phyloP scores from a whole-genome alignment of 768 basidiomycete species.

The Daedaleopsis nitida region DNA sequence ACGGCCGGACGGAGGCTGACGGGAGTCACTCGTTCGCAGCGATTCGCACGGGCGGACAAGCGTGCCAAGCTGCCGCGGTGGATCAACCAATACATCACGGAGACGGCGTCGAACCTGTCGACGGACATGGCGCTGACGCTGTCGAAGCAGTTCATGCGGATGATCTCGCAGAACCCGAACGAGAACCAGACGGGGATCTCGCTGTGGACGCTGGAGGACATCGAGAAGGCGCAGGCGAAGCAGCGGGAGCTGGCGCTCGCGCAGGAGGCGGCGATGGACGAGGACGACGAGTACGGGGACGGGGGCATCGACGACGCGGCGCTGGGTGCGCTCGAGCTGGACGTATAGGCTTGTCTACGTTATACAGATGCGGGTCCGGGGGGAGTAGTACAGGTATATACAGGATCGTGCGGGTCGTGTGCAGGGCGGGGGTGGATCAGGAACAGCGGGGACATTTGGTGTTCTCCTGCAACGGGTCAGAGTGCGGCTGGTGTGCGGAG shows the following conservation, averaged over 20 bases:
- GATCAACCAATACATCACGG: constrained; percentile 99
- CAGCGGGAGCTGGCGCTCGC: constrained; percentile 67
- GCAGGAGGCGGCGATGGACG: constrained; percentile 40
- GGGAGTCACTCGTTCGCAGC: constrained; percentile 44
- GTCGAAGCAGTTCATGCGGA: constrained; percentile 95
- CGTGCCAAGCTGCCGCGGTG: constrained; percentile 95
- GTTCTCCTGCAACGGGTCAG: constrained; percentile 1
- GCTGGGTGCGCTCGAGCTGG: constrained; percentile 30
- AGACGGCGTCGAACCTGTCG: constrained; percentile 94
- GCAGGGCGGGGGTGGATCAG: neutral
- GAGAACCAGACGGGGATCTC: constrained; percentile 95
- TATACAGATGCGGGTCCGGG: constrained; percentile 9
- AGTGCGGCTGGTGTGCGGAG: neutral
- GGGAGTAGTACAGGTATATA: constrained; percentile 11
- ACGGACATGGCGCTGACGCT: constrained; percentile 97
- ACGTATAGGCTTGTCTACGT: constrained; percentile 22
- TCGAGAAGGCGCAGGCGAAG: constrained; percentile 82
- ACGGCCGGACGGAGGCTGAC: constrained; percentile 1
- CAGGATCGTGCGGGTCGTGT: neutral
- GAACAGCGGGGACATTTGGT: constrained; percentile 13
- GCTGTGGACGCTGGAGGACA: constrained; percentile 92
- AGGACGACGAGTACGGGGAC: constrained; percentile 54
- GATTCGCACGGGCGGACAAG: constrained; percentile 91
- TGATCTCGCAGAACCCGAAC: constrained; percentile 97
- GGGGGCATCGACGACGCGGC: constrained; percentile 36